phyloP scores from a whole-genome alignment of 495 filamentous ascomycete genomes.

The Penicillium roqueforti region DNA sequence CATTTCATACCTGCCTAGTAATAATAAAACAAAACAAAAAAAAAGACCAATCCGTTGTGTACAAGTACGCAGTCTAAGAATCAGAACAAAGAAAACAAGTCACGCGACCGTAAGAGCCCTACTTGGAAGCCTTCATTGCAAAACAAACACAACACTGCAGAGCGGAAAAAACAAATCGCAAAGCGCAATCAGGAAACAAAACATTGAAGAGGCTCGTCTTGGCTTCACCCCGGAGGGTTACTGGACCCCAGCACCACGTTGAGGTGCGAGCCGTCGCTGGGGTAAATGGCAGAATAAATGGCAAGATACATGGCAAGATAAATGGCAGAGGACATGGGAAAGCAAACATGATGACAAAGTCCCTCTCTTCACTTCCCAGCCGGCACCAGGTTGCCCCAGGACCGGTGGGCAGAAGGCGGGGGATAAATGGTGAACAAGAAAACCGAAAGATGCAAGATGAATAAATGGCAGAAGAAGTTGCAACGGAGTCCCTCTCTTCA shows the following conservation, averaged over 20 bases:
- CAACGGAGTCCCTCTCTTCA: neutral
- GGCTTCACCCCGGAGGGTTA: constrained; percentile 8
- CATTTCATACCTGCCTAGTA: neutral
- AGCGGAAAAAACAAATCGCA: neutral
- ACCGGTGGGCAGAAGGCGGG: neutral
- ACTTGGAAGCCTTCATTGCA: neutral
- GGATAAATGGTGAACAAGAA: neutral
- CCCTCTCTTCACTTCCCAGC: neutral
- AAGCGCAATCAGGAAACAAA: neutral
- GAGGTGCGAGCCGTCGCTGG: constrained; percentile 14
- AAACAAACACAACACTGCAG: neutral
- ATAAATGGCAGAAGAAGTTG: neutral
- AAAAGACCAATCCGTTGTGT: neutral
- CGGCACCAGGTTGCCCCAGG: neutral
- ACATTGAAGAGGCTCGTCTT: constrained; percentile 1
- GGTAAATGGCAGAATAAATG: too few species aligned
- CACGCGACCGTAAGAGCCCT: neutral
- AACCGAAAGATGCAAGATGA: neutral
- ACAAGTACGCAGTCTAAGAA: neutral
- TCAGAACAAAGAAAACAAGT: neutral
- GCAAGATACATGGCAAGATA: constrained; percentile 2
- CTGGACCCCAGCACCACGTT: constrained; percentile 13
- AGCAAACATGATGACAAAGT: neutral
- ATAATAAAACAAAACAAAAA: neutral
- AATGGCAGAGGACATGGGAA: neutral